Evolutionary conservation across 1,284 basidiomycete genomes (phyloP).

Genomic region (Inonotus hispidus): DNA sequence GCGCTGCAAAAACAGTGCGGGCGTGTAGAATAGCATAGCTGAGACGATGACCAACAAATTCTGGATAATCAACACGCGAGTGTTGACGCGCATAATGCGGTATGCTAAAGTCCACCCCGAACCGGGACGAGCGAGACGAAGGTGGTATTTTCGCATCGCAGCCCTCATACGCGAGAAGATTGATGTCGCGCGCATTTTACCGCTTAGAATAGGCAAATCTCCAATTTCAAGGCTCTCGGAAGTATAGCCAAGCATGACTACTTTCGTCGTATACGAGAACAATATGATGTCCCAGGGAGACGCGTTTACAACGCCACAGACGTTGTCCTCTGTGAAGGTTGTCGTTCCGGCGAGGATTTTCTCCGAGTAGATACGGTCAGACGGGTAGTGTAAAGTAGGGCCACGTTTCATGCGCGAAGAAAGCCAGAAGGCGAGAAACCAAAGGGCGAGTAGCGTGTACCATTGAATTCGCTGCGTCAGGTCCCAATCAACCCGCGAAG

Average conservation of each 20-base stretch:
- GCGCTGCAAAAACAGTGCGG: conserved; percentile 40
- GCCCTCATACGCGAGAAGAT: conserved; percentile 48
- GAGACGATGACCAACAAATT: conserved; percentile 34
- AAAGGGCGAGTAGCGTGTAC: conserved; percentile 45
- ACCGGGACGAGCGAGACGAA: conserved; percentile 39
- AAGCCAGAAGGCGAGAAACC: conserved; percentile 42
- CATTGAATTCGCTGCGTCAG: conserved; percentile 34
- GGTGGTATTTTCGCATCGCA: conserved; percentile 34
- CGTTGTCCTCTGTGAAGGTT: conserved; percentile 56
- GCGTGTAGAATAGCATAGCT: conserved; percentile 41
- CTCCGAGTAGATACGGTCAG: conserved; percentile 66
- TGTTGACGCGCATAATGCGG: conserved; percentile 24
- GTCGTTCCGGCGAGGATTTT: conserved; percentile 56
- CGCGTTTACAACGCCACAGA: conserved; percentile 46
- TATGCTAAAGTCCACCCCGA: conserved; percentile 54
- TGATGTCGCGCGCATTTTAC: conserved; percentile 60
- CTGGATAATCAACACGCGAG: conserved; percentile 25
- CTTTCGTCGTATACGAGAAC: conserved; percentile 81
- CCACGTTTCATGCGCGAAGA: conserved; percentile 62
- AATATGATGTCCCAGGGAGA: conserved; percentile 59
- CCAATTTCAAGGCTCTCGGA: conserved; percentile 75
- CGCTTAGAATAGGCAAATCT: conserved; percentile 76
- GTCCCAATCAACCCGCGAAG: conserved; percentile 27
- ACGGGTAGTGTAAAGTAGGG: conserved; percentile 68
- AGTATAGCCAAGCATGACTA: conserved; percentile 75